A percentile compares a stretch with the other conserved stretches of the same genome.
Evolutionary conservation across 768 basidiomycete species (phyloP).

Genomic region (Psilocybe tampanensis): DNA sequence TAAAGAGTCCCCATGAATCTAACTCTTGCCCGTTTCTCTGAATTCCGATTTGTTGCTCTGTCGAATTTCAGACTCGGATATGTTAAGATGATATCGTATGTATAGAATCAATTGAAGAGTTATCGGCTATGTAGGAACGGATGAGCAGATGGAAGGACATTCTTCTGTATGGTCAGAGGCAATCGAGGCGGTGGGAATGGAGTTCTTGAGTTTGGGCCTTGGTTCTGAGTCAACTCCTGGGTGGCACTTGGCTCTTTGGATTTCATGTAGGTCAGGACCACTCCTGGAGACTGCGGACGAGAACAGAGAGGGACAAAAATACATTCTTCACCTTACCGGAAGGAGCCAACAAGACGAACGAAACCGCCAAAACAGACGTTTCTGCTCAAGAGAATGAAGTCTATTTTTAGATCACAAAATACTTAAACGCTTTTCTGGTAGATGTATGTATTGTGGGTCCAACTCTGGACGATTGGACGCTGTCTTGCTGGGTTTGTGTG

Average conservation of each 20-base stretch:
- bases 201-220: background rate
- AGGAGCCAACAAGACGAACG: no score
- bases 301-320: background rate
- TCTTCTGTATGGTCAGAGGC: background rate
- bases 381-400: background rate
- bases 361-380: no score
- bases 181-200: background rate
- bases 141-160: background rate
- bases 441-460: no score
- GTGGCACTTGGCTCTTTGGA: background rate
- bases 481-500: no score
- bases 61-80: background rate
- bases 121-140: background rate
- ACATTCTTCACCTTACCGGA: background rate
- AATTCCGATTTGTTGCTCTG: background rate
- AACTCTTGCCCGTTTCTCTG: background rate
- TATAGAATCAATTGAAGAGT: background rate
- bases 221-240: background rate
- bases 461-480: no score
- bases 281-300: background rate
- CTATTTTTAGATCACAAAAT: slow-evolving; percentile 1
- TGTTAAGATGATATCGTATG: background rate
- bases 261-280: background rate
- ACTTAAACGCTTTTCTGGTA: background rate
- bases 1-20: background rate